Base-by-base conservation (phyloP, 805 yeast species). In the Kuraishia capsulata region DNA sequence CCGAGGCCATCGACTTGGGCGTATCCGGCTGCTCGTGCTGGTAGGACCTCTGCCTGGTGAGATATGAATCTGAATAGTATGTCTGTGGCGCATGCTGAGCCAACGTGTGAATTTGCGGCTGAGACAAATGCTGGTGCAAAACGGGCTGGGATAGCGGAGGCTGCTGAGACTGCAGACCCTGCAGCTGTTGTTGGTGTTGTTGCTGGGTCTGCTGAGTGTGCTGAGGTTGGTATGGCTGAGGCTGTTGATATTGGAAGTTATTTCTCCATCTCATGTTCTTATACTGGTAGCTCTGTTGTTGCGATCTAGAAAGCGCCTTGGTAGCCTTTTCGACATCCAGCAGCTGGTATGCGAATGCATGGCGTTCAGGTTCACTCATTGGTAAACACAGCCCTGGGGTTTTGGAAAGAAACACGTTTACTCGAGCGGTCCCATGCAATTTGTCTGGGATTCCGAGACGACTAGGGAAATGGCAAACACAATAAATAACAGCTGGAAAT, bases 1-100 rank as follows among this genome's bases (percentile, higher is more conserved):
- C 31, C 6, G 28, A 20, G 19, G 16, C 28, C 28, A 21, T 11
- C 36, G 36, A 20, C 36, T 33, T 20, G 13, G 36, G 36, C 28
- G 36, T 33, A 11, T 33, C 36, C 24, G 28, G 36, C 8, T 20
- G 28, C 5, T 5, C 28, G 21, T 13, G 18, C 14, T 9, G 6
- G 26, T 23, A 23, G 6, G 31, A 28, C 14, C 31, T 28, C 31
- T 28, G 31, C 14, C 31, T 28, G 6, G 31, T 11, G 17, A 28
- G 13, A 8, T 11, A 28, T 5, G 31, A 13, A 5, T 28, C 31
- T 8, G 31, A 17, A 14, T 11, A 28, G 17, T 28, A 28, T 11
- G 26, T 11, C 26, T 23, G 26, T 11, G 26, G 26, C 8, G 26
- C 26, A 8, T 8, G 8, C 26, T 23, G 26, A 11, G 10, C 26